Base-by-base conservation (phyloP, 345 rosid genomes). In the Populus euphratica region DNA sequence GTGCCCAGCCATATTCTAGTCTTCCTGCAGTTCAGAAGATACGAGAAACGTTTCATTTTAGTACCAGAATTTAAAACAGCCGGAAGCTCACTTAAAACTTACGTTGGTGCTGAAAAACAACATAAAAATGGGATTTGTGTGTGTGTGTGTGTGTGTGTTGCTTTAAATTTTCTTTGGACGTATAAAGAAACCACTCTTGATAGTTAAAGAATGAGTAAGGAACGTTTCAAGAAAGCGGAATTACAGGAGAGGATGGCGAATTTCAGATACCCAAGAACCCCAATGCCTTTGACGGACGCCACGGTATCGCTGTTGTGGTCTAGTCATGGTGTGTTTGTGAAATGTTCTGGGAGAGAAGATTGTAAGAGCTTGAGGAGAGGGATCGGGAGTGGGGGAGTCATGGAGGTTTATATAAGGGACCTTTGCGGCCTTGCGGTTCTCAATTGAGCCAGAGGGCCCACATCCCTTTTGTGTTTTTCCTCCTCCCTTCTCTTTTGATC, bases 1-100 rank as follows among this genome's bases (percentile, higher is more conserved):
- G 85, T 82, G 70, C 85, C 85, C 5, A 82, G 73, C 85, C 85
- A 82, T 52, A 82, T 82, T 56, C 85, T 82, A 2, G 85, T 82
- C 82, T 82, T 82, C 79, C 82, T 82, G 82, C 29, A 36, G 44
- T 43, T 38, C 12, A 20, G 4, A 70, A 70, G 59, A 38, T 12
- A 50, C 1, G 16, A 3, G 17, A 38, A 64, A 52, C 13, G 69
- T 52, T 68, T 33, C 27, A 2, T 33, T 39, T 76, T 12, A 66
- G 67, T 35, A 36, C 68, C 67, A 38, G 29, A 31, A 20, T 21
- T 21, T 27, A 2, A 65, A 65, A 16, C 10, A 38, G 49, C 11
- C 27, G 7, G 21, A 18, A 20, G 4, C 9, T 31, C 27, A 25
- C 41, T 18, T 11, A 52, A 13, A 16, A 8, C 23, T 35, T 4